Percentiles rank a stretch among this genome's conserved stretches.
phyloP scores from a whole-genome alignment of 2,329 filamentous ascomycete species.

The Stachybotrys elegans region DNA sequence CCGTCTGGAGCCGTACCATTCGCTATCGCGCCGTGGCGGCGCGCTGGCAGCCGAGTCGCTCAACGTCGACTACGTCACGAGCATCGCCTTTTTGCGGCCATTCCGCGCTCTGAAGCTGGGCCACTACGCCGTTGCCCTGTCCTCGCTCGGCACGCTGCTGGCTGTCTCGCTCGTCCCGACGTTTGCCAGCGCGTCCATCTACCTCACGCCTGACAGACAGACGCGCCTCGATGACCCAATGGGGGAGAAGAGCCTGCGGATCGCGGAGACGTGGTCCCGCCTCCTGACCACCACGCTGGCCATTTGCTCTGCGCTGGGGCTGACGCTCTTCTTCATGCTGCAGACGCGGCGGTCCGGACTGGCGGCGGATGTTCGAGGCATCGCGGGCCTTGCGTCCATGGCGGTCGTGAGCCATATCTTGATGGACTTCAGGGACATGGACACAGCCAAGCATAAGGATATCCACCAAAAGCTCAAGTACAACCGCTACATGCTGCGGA shows the following conservation, averaged over 20 bases:
- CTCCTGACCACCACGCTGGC: slow-evolving; percentile 51
- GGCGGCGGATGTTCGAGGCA: slow-evolving; percentile 63
- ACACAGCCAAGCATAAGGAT: slow-evolving; percentile 58
- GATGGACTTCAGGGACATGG: slow-evolving; percentile 68
- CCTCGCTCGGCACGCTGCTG: slow-evolving; percentile 58
- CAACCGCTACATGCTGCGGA: slow-evolving; percentile 63
- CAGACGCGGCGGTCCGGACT: slow-evolving; percentile 60
- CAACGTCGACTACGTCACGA: slow-evolving; percentile 70
- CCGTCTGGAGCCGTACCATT: slow-evolving; percentile 62
- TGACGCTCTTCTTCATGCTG: slow-evolving; percentile 55
- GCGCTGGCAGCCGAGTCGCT: slow-evolving; percentile 61
- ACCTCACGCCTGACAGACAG: slow-evolving; percentile 47
- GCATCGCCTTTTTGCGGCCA: slow-evolving; percentile 61
- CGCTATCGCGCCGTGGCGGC: slow-evolving; percentile 55
- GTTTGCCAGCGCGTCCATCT: slow-evolving; percentile 57
- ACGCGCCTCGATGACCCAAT: slow-evolving; percentile 36
- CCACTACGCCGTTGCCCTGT: slow-evolving; percentile 65
- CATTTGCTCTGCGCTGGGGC: slow-evolving; percentile 53
- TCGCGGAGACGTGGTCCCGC: slow-evolving; percentile 57
- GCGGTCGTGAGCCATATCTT: slow-evolving; percentile 68
- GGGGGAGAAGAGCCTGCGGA: slow-evolving; percentile 46
- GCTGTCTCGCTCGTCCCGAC: slow-evolving; percentile 66
- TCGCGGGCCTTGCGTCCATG: slow-evolving; percentile 71
- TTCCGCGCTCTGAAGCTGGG: slow-evolving; percentile 55
- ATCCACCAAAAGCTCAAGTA: slow-evolving; percentile 65